Evolutionary conservation across 2,329 filamentous ascomycete genomes (phyloP), one percentile per base, ranked within the genome.

Genomic region (Thelonectria discophora): DNA sequence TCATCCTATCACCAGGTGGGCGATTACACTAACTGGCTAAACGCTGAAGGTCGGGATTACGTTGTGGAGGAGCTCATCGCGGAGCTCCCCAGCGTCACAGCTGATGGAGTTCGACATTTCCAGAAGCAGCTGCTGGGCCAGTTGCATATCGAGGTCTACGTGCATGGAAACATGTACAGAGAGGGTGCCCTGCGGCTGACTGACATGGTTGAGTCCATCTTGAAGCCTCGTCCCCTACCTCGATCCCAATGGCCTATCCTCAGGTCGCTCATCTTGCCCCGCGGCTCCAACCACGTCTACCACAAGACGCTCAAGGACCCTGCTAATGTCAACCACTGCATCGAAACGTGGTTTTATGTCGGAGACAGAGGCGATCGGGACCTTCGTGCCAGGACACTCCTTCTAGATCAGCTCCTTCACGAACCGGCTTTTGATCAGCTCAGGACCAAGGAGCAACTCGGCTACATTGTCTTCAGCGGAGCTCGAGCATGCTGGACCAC

Each of bases 381-480:
- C 6, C 77, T 91, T 12, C 87, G 93, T 17, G 91, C 94, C 13
- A 93, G 91, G 76, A 84, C 92, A 0, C 82, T 96, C 43, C 83
- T 99, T 6, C 84, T 97, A 43, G 90, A 92, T 24, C 95, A 98
- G 77, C 91, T 99, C 79, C 89, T 93, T 0, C 91, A 97, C 58
- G 95, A 99, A 79, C 94, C 94, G 4, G 91, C 91, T 9, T 99
- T 98, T 74, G 93, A 99, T 77, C 93, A 97, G 76, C 84, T 99
- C 8, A 88, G 95, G 51, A 98, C 95, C 45, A 97, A 98, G 78
- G 94, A 99, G 76, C 94, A 99, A 78, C 89, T 99, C 7, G 95
- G 95, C 12, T 99, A 99, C 70, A 92, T 99, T 55, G 94, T 99
- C 1, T 97, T 94, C 78, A 94, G 91, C 50, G 92, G 93, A 27